A percentile compares a stretch with the other conserved stretches of the same genome.
Conservation (phyloP, 805 yeast species). For the Kodamaea hsintzibuensis region DNA sequence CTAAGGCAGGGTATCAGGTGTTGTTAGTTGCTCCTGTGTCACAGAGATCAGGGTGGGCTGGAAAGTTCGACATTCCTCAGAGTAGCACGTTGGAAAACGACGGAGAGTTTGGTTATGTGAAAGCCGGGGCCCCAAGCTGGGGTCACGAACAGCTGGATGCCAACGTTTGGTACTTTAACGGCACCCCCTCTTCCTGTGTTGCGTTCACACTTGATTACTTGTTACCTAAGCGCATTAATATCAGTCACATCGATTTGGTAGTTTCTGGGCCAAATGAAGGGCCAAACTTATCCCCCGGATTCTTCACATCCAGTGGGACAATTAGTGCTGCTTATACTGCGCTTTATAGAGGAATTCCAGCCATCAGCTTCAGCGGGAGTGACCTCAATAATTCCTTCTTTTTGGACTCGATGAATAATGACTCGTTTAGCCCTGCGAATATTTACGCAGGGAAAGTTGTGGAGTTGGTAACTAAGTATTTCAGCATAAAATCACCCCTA, state of each 20-base stretch:
- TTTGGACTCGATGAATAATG: conserved; percentile 21
- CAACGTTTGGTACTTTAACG: conserved; percentile 31
- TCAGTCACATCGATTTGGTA: conserved; percentile 23
- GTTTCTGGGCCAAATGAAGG: conserved; percentile 34
- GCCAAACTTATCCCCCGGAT: conserved; percentile 28
- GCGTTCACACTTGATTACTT: conserved; percentile 29
- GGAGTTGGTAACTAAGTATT: conserved; percentile 21
- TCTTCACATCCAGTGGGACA: conserved; percentile 29
- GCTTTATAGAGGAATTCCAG: conserved; percentile 27
- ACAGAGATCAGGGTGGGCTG: conserved; percentile 56
- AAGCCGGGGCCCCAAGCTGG: conserved; percentile 53
- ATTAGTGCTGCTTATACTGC: conserved; percentile 27
- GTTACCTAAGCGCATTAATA: conserved; percentile 20
- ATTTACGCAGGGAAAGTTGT: conserved; percentile 27
- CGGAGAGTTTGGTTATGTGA: conserved; percentile 49
- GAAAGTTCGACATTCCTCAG: conserved; percentile 46
- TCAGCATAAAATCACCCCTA: conserved; percentile 20
- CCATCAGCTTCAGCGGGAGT: conserved; percentile 28
- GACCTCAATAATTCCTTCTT: conserved; percentile 28
- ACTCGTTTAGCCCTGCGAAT: conserved; percentile 23
- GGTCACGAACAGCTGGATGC: conserved; percentile 46
- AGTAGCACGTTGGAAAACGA: conserved; percentile 38
- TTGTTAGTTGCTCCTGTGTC: conserved; percentile 52
- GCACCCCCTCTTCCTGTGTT: conserved; percentile 28
- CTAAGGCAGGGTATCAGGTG: conserved; percentile 47